Base-by-base conservation (phyloP, 2,329 filamentous ascomycete genomes). In the Dendryphion nanum region DNA sequence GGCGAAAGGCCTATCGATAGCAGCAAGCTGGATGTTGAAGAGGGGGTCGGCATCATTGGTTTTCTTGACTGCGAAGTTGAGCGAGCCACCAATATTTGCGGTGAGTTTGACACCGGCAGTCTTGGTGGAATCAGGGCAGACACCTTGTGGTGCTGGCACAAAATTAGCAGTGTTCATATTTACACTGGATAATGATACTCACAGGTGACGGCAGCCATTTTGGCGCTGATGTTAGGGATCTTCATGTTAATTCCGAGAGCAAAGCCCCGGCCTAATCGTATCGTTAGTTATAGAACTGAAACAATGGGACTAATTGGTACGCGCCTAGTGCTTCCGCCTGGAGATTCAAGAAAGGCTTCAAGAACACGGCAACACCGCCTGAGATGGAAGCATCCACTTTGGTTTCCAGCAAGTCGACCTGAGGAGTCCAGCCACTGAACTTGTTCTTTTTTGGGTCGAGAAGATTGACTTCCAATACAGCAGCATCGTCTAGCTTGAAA, bases 371-470 rank as follows among this genome's bases (percentile, higher is more conserved):
- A n/a, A 44, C 39, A 18, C 44, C 42, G 12, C 44, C 45, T 5
- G 39, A 41, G 20, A 44, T 42, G 10, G 36, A 48, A 15, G 39
- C 50, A 37, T 50, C 45, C n/a, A 46, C 43, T 7, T 26, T 42
- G 13, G 45, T 35, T 19, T 45, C 45, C 3, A 47, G 18, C 1
- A 38, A 21, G 14, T 51, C 44, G 13, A 48, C 26, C 4, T 26
- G 23, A 6, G 50, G 50, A 2, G 35, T 31, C 50, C 50, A 54
- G 7, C 50, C 50, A 4, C 44, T 48, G 26, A 50, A 50, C 20
- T 37, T 36, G 24, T 54, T 50, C 21, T 48, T 33, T 16, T 30
- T 19, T 3, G 50, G 46, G 23, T 52, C 31, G 5, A 51, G 38
- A 19, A 54, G 28, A 29, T 54, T 41, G 31, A 50, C 31, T 23